Evolutionary conservation across 2,329 filamentous ascomycete species (phyloP).

Genomic region (Esteya vermicola): DNA sequence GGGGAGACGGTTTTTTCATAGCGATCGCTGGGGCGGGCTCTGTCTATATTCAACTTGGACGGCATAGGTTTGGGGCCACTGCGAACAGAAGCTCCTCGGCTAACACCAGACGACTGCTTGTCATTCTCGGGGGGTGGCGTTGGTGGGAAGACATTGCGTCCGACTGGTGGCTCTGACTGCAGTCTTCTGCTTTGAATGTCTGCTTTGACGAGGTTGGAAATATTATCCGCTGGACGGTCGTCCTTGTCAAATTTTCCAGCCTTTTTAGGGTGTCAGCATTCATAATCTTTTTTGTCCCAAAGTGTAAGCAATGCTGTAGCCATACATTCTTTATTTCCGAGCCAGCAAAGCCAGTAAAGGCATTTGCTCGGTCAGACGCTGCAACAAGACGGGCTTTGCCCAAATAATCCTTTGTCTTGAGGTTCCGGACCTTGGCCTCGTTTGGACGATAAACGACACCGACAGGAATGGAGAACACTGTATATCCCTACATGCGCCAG

Average conservation of each 20-base stretch:
- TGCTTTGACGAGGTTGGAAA: constrained; percentile 87
- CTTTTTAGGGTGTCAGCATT: constrained; percentile 16
- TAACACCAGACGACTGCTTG: constrained; percentile 29
- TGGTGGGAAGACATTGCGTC: constrained; percentile 81
- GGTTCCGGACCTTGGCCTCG: constrained; percentile 93
- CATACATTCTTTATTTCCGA: constrained; percentile 62
- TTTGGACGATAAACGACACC: constrained; percentile 92
- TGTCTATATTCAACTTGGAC: constrained; percentile 49
- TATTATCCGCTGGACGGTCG: constrained; percentile 67
- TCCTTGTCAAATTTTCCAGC: constrained; percentile 47
- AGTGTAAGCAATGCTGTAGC: constrained; percentile 2
- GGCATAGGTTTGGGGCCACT: constrained; percentile 46
- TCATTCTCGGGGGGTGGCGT: constrained; percentile 93
- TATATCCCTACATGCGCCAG: constrained; percentile 65
- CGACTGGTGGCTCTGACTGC: constrained; percentile 69
- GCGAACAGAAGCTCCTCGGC: constrained; percentile 45
- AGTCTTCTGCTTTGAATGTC: constrained; percentile 68
- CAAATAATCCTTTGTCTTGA: constrained; percentile 95
- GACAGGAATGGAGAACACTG: constrained; percentile 94
- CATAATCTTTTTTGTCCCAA: not conserved
- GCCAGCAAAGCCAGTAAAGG: constrained; percentile 69
- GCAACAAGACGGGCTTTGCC: constrained; percentile 92
- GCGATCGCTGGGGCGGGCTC: constrained; percentile 34
- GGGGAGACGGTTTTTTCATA: constrained; percentile 40
- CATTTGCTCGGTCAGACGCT: constrained; percentile 66